These are phyloP conservation scores for Erodium chrysanthum DNA, from an alignment of 441 rosid species.

Conservation along the genomic window DNA sequence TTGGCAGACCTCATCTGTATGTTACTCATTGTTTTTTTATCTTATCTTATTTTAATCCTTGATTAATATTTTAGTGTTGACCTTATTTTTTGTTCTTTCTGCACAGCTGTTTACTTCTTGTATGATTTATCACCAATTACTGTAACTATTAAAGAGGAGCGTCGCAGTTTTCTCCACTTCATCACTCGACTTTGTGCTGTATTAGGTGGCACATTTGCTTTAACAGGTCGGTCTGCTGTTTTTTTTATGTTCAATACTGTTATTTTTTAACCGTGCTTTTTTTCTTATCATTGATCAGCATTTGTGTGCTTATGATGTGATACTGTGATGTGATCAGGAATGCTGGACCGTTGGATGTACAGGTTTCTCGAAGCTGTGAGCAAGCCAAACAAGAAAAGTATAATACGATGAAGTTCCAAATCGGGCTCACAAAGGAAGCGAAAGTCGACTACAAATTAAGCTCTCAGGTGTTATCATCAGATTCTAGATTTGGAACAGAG, in stretches of 20 bases:
- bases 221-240: constrained; percentile 55
- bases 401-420: constrained; percentile 21
- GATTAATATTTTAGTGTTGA: constrained; percentile 9
- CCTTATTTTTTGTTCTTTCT: constrained; percentile 2
- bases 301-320: neutral
- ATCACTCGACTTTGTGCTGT: constrained; percentile 94
- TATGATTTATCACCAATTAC: constrained; percentile 94
- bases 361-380: neutral
- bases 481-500: constrained; percentile 2
- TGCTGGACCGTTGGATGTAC: neutral
- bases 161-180: constrained; percentile 84
- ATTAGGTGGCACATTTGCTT: constrained; percentile 91
- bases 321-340: constrained; percentile 33
- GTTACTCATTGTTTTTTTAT: neutral
- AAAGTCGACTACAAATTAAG: neutral
- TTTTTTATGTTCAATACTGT: neutral
- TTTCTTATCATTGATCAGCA: neutral
- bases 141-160: constrained; percentile 83
- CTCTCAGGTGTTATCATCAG: neutral
- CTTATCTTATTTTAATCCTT: constrained; percentile 9
- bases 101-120: constrained; percentile 83
- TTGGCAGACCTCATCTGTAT: constrained; percentile 11
- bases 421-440: neutral
- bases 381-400: constrained; percentile 23
- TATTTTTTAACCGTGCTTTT: too few relatives aligned